Base-by-base conservation (phyloP, 176 grass and related monocot species). In the Pontederia crassipes region DNA sequence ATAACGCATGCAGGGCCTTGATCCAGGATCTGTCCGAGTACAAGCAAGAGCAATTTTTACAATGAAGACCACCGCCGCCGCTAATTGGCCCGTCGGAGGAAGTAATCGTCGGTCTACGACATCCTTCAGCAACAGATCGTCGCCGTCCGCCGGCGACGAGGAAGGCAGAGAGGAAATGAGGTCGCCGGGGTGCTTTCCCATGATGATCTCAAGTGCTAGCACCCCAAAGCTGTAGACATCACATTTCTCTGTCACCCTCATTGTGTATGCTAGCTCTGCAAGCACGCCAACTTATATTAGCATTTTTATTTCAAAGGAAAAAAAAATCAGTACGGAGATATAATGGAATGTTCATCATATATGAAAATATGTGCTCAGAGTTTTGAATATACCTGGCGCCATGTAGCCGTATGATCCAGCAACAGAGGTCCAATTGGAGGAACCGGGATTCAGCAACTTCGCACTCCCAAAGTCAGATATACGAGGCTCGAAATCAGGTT, bases 171-270 rank as follows among this genome's bases (percentile, higher is more conserved):
- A 40, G 2, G 66, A 56, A 28, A 69, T 55, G 32, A 69, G 66
- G 14, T 51, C 76, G n/a, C 78, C 69, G 0, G 88, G 88, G 66
- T 84, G 70, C 77, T 62, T 87, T 18, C 83, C 89, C 72, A 81
- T 87, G 54, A 93, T 60, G 32, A 84, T 75, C 74, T 94, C 89
- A 47, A 88, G 28, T n/a, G 80, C 71, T 58, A 89, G 79, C 9
- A 95, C 76, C 4, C 85, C 89, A 45, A 95, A 95, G 67, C 89
- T 95, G 18, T 95, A 95, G 8, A 86, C 82, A 48, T 95, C 89
- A 6, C 89, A 95, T 74, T 83, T 95, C 54, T 95, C 89, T 5
- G 89, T 89, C 9, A 87, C 80, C 70, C 53, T 72, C 88, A 83
- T 60, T 46, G 89, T 95, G 74, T 85, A 88, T n/a, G 89, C 89